Evolutionary conservation across 768 basidiomycete species (phyloP).

Genomic region (Mycena crocata): DNA sequence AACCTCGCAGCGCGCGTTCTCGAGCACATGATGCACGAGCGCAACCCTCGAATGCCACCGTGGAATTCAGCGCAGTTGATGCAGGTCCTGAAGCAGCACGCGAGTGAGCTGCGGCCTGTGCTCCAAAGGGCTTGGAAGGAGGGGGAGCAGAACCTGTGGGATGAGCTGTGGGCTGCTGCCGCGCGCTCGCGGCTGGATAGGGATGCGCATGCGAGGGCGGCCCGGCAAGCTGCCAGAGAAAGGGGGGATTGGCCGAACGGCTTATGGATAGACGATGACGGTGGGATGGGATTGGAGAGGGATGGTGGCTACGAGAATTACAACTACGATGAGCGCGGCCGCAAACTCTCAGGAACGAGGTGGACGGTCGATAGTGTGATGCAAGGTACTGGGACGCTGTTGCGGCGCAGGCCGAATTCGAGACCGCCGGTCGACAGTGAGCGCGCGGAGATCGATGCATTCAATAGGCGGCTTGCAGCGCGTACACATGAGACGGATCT

Average conservation of each 20-base stretch:
- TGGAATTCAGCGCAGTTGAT: background rate
- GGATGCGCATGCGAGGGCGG: background rate
- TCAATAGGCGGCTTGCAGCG: background rate
- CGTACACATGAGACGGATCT: background rate
- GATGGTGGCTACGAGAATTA: too few relatives aligned
- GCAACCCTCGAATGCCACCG: slow-evolving; percentile 18
- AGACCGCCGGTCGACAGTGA: background rate
- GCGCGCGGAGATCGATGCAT: background rate
- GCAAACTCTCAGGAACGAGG: background rate
- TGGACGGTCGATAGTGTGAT: background rate
- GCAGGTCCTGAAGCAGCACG: background rate
- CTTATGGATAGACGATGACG: background rate
- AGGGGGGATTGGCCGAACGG: background rate
- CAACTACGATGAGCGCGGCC: background rate
- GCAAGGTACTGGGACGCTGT: background rate
- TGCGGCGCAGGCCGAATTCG: background rate
- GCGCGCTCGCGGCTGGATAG: slow-evolving; percentile 3
- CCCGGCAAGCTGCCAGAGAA: background rate
- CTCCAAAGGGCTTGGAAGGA: background rate
- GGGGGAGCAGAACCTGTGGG: background rate
- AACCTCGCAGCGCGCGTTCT: slow-evolving; percentile 10
- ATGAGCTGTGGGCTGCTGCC: slow-evolving; percentile 12
- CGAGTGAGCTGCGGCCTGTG: background rate
- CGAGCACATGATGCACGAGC: slow-evolving; percentile 22
- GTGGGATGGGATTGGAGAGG: background rate